These are phyloP conservation scores for Rhodotorula glutinis DNA, from an alignment of 1,284 basidiomycete species.

Conservation along the genomic window DNA sequence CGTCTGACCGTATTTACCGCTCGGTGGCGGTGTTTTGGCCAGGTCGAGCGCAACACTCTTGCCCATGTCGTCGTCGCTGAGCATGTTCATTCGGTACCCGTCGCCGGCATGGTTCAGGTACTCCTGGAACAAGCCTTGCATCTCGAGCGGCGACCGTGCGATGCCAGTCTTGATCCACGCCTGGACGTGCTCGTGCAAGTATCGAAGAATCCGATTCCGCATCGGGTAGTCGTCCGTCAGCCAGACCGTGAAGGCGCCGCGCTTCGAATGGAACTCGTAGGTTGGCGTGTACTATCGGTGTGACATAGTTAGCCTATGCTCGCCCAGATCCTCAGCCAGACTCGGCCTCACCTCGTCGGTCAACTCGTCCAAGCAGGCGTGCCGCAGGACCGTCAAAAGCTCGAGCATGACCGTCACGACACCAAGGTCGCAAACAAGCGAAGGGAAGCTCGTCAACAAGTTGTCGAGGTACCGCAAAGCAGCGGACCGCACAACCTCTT, in stretches of 20 bases:
- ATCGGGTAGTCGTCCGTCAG: constrained; percentile 83
- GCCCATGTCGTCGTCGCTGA: constrained; percentile 72
- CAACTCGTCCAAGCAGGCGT: constrained; percentile 86
- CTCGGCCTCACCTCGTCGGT: constrained; percentile 69
- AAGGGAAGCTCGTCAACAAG: constrained; percentile 88
- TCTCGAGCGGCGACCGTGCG: constrained; percentile 81
- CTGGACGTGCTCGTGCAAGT: constrained; percentile 69
- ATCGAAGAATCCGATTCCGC: constrained; percentile 76
- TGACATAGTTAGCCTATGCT: background rate
- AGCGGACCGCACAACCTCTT: constrained; percentile 73
- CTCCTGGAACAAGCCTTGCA: constrained; percentile 79
- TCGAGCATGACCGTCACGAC: constrained; percentile 88
- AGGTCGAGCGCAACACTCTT: constrained; percentile 82
- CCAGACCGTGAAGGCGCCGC: constrained; percentile 67
- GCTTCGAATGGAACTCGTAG: constrained; percentile 75
- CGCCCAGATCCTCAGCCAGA: constrained; percentile 8
- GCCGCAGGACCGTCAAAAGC: constrained; percentile 80
- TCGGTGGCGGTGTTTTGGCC: constrained; percentile 53
- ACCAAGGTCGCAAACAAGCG: constrained; percentile 83
- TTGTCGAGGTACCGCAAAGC: constrained; percentile 79
- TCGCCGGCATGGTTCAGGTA: constrained; percentile 33
- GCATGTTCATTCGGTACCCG: constrained; percentile 16
- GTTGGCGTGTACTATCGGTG: constrained; percentile 72
- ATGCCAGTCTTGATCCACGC: constrained; percentile 83
- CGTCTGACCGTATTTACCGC: constrained; percentile 34